Percentiles rank a stretch among this genome's conserved stretches.
Conservation (phyloP, 345 rosid species). For the Heritiera littoralis region DNA sequence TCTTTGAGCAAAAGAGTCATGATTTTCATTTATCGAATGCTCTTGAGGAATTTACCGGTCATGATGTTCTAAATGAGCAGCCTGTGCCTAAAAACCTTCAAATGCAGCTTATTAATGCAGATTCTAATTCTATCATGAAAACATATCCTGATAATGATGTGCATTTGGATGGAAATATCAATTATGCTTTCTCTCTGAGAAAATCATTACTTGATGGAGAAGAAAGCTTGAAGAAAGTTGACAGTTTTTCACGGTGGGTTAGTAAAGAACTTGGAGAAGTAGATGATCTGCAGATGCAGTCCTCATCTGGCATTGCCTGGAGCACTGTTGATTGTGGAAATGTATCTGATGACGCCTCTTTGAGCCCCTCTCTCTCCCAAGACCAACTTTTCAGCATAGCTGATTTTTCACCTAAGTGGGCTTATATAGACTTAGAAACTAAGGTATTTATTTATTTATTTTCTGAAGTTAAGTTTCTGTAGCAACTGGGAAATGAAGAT, state of each 20-base stretch:
- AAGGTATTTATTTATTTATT: constrained; percentile 49
- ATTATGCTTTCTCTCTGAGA: constrained; percentile 38
- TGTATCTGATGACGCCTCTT: constrained; percentile 55
- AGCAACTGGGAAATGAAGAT: not conserved
- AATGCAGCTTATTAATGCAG: constrained; percentile 35
- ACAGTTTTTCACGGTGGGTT: constrained; percentile 89
- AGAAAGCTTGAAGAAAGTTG: constrained; percentile 78
- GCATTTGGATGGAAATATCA: constrained; percentile 47
- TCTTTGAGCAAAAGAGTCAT: constrained; percentile 51
- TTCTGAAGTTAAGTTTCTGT: not conserved
- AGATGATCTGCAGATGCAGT: constrained; percentile 72
- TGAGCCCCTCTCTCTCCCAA: constrained; percentile 84
- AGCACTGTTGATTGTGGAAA: constrained; percentile 65
- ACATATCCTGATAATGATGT: constrained; percentile 44
- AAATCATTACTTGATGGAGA: constrained; percentile 55
- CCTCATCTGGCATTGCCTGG: constrained; percentile 74
- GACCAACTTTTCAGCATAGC: constrained; percentile 85
- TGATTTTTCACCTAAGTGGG: constrained; percentile 80
- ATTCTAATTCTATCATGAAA: constrained; percentile 30
- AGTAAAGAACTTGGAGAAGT: constrained; percentile 79
- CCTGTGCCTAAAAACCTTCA: constrained; percentile 34
- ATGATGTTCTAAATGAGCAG: constrained; percentile 42
- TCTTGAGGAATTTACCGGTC: constrained; percentile 37
- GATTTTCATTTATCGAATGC: constrained; percentile 30
- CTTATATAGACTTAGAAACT: constrained; percentile 56